phyloP scores from a whole-genome alignment of 495 filamentous ascomycete species.

The Beverwykella pulmonaria region DNA sequence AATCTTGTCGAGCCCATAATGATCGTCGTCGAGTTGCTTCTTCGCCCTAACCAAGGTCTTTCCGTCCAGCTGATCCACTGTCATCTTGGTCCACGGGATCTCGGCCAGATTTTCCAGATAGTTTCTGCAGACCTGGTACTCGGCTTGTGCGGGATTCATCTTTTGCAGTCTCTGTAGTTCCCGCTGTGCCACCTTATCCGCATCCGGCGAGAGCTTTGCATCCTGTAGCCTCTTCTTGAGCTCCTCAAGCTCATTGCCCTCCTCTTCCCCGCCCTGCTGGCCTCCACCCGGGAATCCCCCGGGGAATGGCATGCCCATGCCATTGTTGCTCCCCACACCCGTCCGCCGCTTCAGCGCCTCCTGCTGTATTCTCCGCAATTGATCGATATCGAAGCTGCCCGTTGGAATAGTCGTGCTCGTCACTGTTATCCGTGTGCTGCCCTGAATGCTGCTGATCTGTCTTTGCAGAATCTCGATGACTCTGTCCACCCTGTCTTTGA shows the following conservation, averaged over 20 bases:
- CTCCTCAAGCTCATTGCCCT: slow-evolving; percentile 80
- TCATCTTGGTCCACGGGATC: slow-evolving; percentile 87
- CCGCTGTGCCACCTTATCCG: slow-evolving; percentile 82
- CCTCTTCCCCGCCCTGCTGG: slow-evolving; percentile 61
- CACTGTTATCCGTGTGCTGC: slow-evolving; percentile 73
- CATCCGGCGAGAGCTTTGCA: slow-evolving; percentile 73
- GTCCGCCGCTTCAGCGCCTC: slow-evolving; percentile 57
- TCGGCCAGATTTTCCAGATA: slow-evolving; percentile 95
- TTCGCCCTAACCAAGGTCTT: slow-evolving; percentile 78
- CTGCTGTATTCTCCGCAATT: slow-evolving; percentile 57
- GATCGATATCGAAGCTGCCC: slow-evolving; percentile 49
- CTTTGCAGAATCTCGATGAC: slow-evolving; percentile 78
- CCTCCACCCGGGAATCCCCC: slow-evolving; percentile 44
- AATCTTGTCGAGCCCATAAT: slow-evolving; percentile 95
- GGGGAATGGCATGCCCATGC: slow-evolving; percentile 51
- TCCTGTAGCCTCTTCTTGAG: slow-evolving; percentile 83
- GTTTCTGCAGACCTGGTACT: slow-evolving; percentile 90
- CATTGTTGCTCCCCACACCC: slow-evolving; percentile 54
- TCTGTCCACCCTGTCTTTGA: slow-evolving; percentile 74
- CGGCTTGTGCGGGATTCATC: slow-evolving; percentile 93
- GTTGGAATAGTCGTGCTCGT: slow-evolving; percentile 43
- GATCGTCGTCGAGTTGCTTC: slow-evolving; percentile 92
- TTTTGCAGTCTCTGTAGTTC: slow-evolving; percentile 88
- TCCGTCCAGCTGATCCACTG: slow-evolving; percentile 82
- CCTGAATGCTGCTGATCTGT: slow-evolving; percentile 79